Evolutionary conservation across 2,329 filamentous ascomycete species (phyloP), one percentile per base, ranked within the genome.

Genomic region (Knufia petricola): DNA sequence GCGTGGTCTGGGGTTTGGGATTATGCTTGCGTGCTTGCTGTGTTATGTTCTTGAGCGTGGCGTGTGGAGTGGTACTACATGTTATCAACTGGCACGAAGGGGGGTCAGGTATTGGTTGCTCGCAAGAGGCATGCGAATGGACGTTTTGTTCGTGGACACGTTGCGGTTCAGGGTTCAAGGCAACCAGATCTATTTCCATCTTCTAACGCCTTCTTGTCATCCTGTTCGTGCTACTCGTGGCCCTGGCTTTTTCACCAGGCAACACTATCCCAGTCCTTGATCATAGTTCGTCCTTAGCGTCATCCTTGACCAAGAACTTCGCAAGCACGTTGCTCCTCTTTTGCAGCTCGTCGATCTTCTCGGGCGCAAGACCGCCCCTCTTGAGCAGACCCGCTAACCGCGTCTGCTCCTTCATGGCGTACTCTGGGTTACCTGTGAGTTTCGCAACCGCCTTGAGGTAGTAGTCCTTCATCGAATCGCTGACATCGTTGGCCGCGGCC

Each of bases 391-490:
- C 81, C 59, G 87, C 77, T 53, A 96, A 75, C 55, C 90, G 79
- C 52, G 81, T 76, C 54, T 89, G 73, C 75, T 96, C 90, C 80
- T 95, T 96, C 63, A 79, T 72, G 42, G 81, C 87, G 63, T 87
- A 95, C 46, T 74, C 82, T 53, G 84, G 75, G 70, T 84, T 94
- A 66, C 82, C 75, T 64, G 73, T 75, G 55, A 92, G 72, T 80
- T 95, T 96, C 65, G 86, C 79, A 52, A 92, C 84, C 48, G 94
- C 88, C 65, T 86, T 87, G 65, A 92, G 75, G 68, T 98, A 96
- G 78, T 98, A 98, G 69, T 89, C 78, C 40, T 87, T 87, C 63
- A 90, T 94, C 73, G 86, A 87, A 67, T 83, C 81, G 69, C 83
- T 78, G 46, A 92, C 66, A 45, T 69, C 72, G 59, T 76, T 75